phyloP scores from a whole-genome alignment of 1,284 basidiomycete genomes.

The Ganoderma lucidum region DNA sequence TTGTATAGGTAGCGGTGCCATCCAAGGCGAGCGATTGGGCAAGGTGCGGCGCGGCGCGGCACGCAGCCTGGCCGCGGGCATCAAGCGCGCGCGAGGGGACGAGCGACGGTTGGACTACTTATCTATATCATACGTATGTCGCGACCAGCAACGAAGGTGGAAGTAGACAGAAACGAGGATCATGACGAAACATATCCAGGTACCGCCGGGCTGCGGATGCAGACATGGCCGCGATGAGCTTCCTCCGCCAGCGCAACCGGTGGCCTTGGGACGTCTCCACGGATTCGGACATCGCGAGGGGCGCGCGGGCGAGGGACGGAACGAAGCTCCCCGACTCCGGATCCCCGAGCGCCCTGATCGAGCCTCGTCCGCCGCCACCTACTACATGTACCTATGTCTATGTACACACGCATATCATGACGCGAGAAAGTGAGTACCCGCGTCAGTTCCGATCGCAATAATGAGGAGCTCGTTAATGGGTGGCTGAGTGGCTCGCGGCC shows the following conservation, averaged over 20 bases:
- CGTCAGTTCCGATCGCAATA: not conserved
- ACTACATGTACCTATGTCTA: no score
- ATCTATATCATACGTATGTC: no score
- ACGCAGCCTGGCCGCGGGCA: not conserved
- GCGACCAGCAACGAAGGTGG: no score
- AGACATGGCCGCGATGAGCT: no score
- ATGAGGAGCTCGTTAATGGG: no score
- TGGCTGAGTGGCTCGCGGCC: no score
- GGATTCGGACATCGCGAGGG: not conserved
- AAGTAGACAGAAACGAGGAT: not conserved
- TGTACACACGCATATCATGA: not conserved
- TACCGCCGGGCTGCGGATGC: no score
- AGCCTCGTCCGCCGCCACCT: not conserved
- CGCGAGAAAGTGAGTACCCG: no score
- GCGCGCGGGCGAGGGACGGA: no score
- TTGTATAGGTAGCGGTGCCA: not conserved
- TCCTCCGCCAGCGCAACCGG: not conserved
- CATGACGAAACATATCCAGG: not conserved
- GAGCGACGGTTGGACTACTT: no score
- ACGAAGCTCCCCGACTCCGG: not conserved
- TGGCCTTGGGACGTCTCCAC: not conserved
- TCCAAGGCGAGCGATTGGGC: not conserved
- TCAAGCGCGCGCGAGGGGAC: not conserved
- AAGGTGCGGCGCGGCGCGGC: not conserved
- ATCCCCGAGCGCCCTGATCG: not conserved